phyloP scores from a whole-genome alignment of 1,284 basidiomycete species.

The Moniliophthora roreri region DNA sequence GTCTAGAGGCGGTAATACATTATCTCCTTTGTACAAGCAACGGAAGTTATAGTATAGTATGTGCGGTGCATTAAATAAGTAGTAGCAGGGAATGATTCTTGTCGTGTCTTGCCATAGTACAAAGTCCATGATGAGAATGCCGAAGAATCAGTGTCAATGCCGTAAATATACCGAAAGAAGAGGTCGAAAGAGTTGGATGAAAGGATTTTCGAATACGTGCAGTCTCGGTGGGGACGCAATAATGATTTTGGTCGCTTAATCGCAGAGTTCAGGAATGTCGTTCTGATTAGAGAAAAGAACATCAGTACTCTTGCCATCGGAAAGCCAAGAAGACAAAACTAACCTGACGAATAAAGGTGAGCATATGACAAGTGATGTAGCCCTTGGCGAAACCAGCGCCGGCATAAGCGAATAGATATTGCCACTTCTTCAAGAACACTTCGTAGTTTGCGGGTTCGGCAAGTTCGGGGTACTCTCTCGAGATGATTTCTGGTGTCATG shows the following conservation, averaged over 20 bases:
- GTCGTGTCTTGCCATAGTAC: too few relatives aligned
- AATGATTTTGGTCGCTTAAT: conserved; percentile 26
- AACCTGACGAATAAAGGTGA: conserved; percentile 61
- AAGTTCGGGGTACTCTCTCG: conserved; percentile 57
- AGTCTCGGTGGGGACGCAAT: not conserved
- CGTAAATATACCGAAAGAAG: too few relatives aligned
- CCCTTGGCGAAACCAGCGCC: conserved; percentile 73
- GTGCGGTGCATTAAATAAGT: too few relatives aligned
- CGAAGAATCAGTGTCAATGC: too few relatives aligned
- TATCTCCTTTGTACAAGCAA: too few relatives aligned
- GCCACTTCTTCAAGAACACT: conserved; percentile 74
- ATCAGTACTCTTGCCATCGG: conserved; percentile 2
- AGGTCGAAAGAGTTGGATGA: too few relatives aligned
- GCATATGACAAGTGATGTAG: conserved; percentile 78
- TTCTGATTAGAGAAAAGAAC: conserved; percentile 26
- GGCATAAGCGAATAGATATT: conserved; percentile 77
- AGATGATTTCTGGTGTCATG: conserved; percentile 53
- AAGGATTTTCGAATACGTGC: not conserved
- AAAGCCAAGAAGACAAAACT: conserved; percentile 24
- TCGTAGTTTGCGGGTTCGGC: conserved; percentile 53
- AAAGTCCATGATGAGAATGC: too few relatives aligned
- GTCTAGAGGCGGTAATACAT: too few relatives aligned
- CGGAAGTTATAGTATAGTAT: too few relatives aligned
- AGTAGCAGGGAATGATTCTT: too few relatives aligned
- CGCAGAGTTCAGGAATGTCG: conserved; percentile 43